These are phyloP conservation scores for Flaveria sonorensis DNA, from an alignment of 129 eudicot species.

Conservation along the genomic window DNA sequence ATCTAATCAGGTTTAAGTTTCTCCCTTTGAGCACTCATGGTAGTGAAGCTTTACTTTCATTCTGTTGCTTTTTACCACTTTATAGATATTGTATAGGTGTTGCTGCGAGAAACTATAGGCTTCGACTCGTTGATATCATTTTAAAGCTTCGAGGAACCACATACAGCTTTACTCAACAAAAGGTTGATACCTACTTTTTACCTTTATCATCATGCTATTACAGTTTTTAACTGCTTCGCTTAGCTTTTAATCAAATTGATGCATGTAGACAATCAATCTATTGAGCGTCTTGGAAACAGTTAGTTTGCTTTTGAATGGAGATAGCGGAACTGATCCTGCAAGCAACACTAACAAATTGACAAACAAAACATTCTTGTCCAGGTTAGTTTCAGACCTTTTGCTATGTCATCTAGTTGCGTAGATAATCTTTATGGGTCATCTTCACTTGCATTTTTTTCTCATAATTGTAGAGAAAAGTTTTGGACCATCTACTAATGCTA, in stretches of 20 bases:
- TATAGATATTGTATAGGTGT: conserved; percentile 49
- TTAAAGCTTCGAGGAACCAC: conserved; percentile 84
- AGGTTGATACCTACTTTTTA: conserved; percentile 49
- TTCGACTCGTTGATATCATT: conserved; percentile 85
- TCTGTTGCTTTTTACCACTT: conserved; percentile 28
- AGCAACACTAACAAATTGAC: conserved; percentile 65
- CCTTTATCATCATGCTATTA: conserved; percentile 11
- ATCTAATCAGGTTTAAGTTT: conserved; percentile 78
- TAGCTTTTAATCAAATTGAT: conserved; percentile 31
- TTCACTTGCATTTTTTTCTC: background rate
- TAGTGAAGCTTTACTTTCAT: conserved; percentile 16
- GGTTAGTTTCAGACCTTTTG: conserved; percentile 49
- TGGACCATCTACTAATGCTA: conserved; percentile 83
- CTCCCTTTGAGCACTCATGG: background rate
- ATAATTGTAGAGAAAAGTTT: conserved; percentile 61
- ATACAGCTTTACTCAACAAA: conserved; percentile 91
- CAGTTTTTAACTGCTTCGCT: conserved; percentile 23
- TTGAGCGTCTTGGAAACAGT: conserved; percentile 84
- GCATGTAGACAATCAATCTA: conserved; percentile 90
- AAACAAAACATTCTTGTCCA: conserved; percentile 86
- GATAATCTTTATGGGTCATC: conserved; percentile 6
- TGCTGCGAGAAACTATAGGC: conserved; percentile 90
- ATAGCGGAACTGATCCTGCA: conserved; percentile 61
- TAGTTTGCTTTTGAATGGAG: conserved; percentile 63
- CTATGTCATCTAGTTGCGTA: background rate